phyloP scores from a whole-genome alignment of 148 eudicot genomes.

The Silene uniflora region DNA sequence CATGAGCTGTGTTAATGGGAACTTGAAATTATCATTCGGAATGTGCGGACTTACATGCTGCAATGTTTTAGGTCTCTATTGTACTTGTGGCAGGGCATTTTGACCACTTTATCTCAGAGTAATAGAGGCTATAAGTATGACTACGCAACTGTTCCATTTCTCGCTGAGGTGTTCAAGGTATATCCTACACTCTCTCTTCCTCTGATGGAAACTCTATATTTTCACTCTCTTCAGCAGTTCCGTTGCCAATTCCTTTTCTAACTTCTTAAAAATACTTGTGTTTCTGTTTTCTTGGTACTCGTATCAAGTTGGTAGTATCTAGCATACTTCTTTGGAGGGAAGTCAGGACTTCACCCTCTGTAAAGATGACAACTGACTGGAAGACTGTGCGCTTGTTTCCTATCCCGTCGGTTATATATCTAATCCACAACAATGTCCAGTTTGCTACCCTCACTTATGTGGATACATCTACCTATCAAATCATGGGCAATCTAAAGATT shows the following conservation, averaged over 20 bases:
- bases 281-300: slow-evolving; percentile 12
- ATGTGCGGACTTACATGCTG: not conserved
- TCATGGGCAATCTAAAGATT: slow-evolving; percentile 94
- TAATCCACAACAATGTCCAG: slow-evolving; percentile 87
- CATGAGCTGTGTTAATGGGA: too few relatives aligned
- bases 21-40: not conserved
- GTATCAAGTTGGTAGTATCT: slow-evolving; percentile 49
- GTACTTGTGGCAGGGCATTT: slow-evolving; percentile 57
- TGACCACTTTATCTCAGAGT: slow-evolving; percentile 74
- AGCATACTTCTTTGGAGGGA: slow-evolving; percentile 83
- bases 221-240: not conserved
- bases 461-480: slow-evolving; percentile 95
- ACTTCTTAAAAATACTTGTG: not conserved
- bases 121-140: slow-evolving; percentile 73
- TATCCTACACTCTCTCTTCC: slow-evolving; percentile 1
- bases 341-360: slow-evolving; percentile 47
- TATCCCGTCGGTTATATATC: slow-evolving; percentile 89
- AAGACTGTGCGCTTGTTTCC: slow-evolving; percentile 75
- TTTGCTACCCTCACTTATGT: slow-evolving; percentile 94
- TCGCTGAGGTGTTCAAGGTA: slow-evolving; percentile 82
- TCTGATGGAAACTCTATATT: not conserved
- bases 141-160: slow-evolving; percentile 81
- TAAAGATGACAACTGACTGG: slow-evolving; percentile 94
- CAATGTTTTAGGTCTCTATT: not conserved
- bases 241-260: slow-evolving; percentile 2